Evolutionary conservation across 768 basidiomycete genomes (phyloP).

Genomic region (Leucogyrophana mollusca): DNA sequence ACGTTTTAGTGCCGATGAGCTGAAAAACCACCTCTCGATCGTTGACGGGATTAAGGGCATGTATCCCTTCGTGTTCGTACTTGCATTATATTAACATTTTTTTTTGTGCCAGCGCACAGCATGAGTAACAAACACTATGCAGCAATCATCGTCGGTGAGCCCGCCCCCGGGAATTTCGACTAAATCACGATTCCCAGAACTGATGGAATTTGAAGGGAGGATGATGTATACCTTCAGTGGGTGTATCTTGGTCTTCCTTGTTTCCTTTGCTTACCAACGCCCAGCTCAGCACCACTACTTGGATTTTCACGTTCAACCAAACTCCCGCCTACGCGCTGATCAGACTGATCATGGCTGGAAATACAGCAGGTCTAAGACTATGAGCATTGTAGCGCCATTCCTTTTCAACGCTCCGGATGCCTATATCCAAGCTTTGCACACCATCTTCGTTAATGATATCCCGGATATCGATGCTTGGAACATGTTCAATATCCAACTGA

Average conservation of each 20-base stretch:
- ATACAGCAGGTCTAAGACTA: conserved; percentile 31
- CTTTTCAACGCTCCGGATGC: conserved; percentile 51
- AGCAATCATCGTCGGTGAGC: conserved; percentile 20
- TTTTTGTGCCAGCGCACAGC: conserved; percentile 9
- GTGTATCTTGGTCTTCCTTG: conserved; percentile 1
- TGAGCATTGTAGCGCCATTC: conserved; percentile 38
- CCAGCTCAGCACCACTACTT: conserved; percentile 35
- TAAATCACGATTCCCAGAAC: conserved; percentile 1
- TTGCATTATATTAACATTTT: conserved; percentile 4
- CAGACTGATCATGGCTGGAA: conserved; percentile 29
- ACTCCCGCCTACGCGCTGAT: conserved; percentile 37
- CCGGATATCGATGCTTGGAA: conserved; percentile 43
- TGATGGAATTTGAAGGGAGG: conserved; percentile 21
- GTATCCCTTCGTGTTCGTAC: not conserved
- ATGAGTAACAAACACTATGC: conserved; percentile 13
- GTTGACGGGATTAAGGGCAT: conserved; percentile 23
- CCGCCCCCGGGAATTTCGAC: not conserved
- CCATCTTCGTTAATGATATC: conserved; percentile 48
- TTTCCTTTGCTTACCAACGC: not conserved
- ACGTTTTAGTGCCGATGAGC: conserved; percentile 14
- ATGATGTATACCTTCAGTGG: conserved; percentile 29
- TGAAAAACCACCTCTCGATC: conserved; percentile 22
- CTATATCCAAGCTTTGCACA: conserved; percentile 44
- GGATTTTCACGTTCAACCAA: conserved; percentile 43
- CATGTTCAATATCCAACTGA: conserved; percentile 41